These are phyloP conservation scores for Notholithocarpus densiflorus DNA, from an alignment of 306 rosid genomes.

Conservation along the genomic window DNA sequence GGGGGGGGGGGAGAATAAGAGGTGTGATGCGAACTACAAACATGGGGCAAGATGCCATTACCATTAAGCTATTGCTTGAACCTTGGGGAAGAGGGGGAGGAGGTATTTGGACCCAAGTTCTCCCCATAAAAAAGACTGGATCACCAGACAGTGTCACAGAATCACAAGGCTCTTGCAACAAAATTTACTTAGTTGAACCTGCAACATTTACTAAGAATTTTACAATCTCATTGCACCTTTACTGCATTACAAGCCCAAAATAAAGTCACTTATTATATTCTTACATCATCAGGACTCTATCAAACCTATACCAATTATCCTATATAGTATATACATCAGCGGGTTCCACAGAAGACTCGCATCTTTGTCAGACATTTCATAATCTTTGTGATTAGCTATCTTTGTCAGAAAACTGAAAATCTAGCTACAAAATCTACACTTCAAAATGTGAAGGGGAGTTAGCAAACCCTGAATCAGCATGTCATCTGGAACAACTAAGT, in stretches of 20 bases:
- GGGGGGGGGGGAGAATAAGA: too few species aligned
- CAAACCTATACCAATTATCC: background rate
- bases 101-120: background rate
- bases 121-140: too few species aligned
- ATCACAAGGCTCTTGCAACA: background rate
- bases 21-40: too few species aligned
- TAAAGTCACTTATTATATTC: background rate
- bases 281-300: background rate
- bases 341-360: background rate
- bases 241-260: background rate
- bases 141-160: too few species aligned
- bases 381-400: background rate
- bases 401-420: background rate
- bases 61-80: too few species aligned
- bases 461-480: background rate
- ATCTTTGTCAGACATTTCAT: background rate
- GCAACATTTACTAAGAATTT: background rate
- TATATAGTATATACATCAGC: background rate
- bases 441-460: conserved; percentile 14
- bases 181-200: background rate
- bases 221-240: background rate
- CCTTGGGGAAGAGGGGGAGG: background rate
- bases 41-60: too few species aligned
- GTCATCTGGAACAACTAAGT: conserved; percentile 26
- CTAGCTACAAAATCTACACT: conserved; percentile 23